These are phyloP conservation scores for Colletotrichum sp. DNA, from an alignment of 2,329 filamentous ascomycete species.

Conservation along the genomic window DNA sequence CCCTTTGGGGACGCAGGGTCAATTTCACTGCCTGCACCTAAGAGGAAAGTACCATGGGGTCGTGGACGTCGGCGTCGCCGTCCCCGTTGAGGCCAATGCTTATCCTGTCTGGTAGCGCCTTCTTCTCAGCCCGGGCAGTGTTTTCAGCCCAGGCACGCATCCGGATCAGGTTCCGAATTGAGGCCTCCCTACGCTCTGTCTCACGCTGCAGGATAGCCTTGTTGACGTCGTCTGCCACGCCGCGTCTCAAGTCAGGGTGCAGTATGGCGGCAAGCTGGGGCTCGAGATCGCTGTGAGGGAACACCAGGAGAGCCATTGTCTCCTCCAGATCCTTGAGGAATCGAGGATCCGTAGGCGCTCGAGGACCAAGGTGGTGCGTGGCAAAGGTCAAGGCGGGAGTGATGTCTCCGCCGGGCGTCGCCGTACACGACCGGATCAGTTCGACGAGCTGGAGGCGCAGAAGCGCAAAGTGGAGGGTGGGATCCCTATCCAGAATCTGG, in stretches of 20 bases:
- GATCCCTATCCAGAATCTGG: slow-evolving; percentile 86
- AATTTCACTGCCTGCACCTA: not conserved
- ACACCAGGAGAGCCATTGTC: slow-evolving; percentile 92
- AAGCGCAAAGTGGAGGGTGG: slow-evolving; percentile 85
- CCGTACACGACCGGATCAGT: slow-evolving; percentile 80
- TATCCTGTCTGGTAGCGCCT: slow-evolving; percentile 43
- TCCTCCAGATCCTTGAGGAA: slow-evolving; percentile 89
- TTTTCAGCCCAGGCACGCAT: slow-evolving; percentile 86
- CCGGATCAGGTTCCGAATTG: slow-evolving; percentile 80
- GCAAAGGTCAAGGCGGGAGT: slow-evolving; percentile 84
- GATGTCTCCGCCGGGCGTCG: slow-evolving; percentile 72
- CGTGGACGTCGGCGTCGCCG: slow-evolving; percentile 18
- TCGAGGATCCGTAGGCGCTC: slow-evolving; percentile 79
- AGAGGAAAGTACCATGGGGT: slow-evolving; percentile 20
- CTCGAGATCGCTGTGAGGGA: slow-evolving; percentile 79
- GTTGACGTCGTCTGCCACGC: slow-evolving; percentile 89
- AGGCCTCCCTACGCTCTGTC: slow-evolving; percentile 76
- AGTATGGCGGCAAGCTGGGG: slow-evolving; percentile 78
- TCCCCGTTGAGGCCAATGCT: slow-evolving; percentile 41
- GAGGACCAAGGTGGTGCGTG: slow-evolving; percentile 82
- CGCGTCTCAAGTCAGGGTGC: slow-evolving; percentile 77
- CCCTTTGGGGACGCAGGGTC: not conserved
- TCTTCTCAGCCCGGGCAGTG: slow-evolving; percentile 52
- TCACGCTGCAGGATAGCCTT: slow-evolving; percentile 81
- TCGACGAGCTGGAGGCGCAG: slow-evolving; percentile 92